Percentiles rank a stretch among this genome's conserved stretches.
These are phyloP conservation scores for Lyophyllum semitale DNA, from an alignment of 768 basidiomycete genomes.

Conservation along the genomic window DNA sequence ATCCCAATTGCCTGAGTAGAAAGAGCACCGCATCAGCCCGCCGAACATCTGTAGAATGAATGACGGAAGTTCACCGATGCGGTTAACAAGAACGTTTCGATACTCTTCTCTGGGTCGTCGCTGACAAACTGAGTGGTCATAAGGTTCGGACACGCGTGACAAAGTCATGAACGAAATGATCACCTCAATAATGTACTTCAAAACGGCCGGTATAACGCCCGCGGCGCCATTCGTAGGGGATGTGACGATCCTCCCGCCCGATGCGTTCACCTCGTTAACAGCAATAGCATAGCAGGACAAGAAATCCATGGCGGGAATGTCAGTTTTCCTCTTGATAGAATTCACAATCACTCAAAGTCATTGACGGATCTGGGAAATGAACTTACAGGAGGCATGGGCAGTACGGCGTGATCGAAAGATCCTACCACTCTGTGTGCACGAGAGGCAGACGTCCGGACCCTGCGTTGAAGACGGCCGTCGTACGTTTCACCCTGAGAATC, in stretches of 20 bases:
- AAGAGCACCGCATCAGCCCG: neutral
- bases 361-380: slow-evolving; percentile 3
- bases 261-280: slow-evolving; percentile 93
- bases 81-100: slow-evolving; percentile 88
- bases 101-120: slow-evolving; percentile 86
- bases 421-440: slow-evolving; percentile 60
- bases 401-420: slow-evolving; percentile 74
- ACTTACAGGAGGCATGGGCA: slow-evolving; percentile 82
- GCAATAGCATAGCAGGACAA: slow-evolving; percentile 93
- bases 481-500: slow-evolving; percentile 5
- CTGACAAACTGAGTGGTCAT: slow-evolving; percentile 66
- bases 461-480: slow-evolving; percentile 2
- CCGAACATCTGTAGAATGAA: neutral
- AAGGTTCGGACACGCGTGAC: slow-evolving; percentile 4
- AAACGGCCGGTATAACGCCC: slow-evolving; percentile 89
- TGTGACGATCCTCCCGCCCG: slow-evolving; percentile 92
- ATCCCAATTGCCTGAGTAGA: slow-evolving; percentile 77
- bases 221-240: slow-evolving; percentile 93
- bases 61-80: slow-evolving; percentile 59
- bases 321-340: slow-evolving; percentile 65
- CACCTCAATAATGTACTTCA: slow-evolving; percentile 88
- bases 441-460: slow-evolving; percentile 14
- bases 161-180: slow-evolving; percentile 9
- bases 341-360: neutral
- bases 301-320: slow-evolving; percentile 93